Conservation (phyloP, 2,329 filamentous ascomycete genomes). For the Biscogniauxia mediterranea region DNA sequence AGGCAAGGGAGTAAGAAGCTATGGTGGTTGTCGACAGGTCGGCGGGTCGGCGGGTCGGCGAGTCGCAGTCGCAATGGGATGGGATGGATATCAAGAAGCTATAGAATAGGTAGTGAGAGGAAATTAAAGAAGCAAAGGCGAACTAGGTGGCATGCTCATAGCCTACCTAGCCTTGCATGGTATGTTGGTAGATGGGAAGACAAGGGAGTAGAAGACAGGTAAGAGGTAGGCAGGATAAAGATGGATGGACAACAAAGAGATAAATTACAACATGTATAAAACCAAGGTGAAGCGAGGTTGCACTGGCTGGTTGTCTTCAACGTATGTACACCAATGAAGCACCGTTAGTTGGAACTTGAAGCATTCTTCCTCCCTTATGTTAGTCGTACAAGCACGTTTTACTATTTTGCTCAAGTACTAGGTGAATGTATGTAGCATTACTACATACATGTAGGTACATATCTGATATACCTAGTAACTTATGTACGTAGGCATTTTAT, state of each 20-base stretch:
- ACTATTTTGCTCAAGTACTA: too few species aligned
- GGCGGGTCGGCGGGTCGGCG: neutral
- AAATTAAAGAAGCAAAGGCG: neutral
- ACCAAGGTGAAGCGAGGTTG: neutral
- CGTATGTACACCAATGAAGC: slow-evolving; percentile 6
- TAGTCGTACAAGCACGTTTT: too few species aligned
- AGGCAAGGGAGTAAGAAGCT: neutral
- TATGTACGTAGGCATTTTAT: too few species aligned
- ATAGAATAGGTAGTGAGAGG: neutral
- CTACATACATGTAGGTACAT: too few species aligned
- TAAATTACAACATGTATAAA: neutral
- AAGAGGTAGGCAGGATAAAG: neutral
- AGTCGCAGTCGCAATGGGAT: neutral
- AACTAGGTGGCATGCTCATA: neutral
- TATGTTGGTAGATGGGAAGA: too few species aligned
- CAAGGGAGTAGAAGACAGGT: neutral
- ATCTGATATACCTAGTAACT: too few species aligned
- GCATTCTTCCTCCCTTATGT: neutral
- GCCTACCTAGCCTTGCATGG: too few species aligned
- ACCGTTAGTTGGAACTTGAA: neutral
- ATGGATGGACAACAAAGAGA: neutral
- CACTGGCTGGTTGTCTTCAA: neutral
- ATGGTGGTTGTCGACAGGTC: neutral
- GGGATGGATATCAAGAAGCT: neutral
- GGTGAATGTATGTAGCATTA: too few species aligned